These are phyloP conservation scores for Vigna hirtella DNA, from an alignment of 306 rosid genomes.

Conservation along the genomic window DNA sequence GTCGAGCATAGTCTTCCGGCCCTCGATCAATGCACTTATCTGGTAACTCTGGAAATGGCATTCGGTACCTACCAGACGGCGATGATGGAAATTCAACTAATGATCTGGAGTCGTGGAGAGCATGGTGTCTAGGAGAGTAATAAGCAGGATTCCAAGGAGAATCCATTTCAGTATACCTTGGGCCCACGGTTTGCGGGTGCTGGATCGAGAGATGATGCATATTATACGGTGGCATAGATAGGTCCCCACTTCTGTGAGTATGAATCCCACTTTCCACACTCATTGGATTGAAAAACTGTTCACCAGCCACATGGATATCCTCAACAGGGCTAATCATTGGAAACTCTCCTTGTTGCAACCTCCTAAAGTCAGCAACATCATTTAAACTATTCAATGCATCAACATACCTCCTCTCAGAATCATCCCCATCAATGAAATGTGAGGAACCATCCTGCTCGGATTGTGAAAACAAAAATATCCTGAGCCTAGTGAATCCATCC, in stretches of 20 bases:
- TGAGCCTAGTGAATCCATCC: constrained; percentile 92
- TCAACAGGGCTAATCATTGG: constrained; percentile 61
- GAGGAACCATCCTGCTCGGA: constrained; percentile 77
- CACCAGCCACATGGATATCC: constrained; percentile 64
- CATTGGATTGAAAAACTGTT: constrained; percentile 68
- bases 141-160: constrained; percentile 87
- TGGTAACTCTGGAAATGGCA: constrained; percentile 67
- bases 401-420: constrained; percentile 92
- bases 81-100: constrained; percentile 82
- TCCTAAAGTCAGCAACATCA: constrained; percentile 79
- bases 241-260: constrained; percentile 77
- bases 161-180: constrained; percentile 83
- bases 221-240: constrained; percentile 60
- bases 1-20: constrained; percentile 80
- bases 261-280: constrained; percentile 72
- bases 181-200: constrained; percentile 70
- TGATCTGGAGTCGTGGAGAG: constrained; percentile 69
- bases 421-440: constrained; percentile 83
- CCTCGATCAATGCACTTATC: constrained; percentile 76
- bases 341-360: constrained; percentile 65
- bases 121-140: constrained; percentile 90
- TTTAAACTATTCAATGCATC: constrained; percentile 90
- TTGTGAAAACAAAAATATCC: constrained; percentile 86
- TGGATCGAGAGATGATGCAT: constrained; percentile 69
- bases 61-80: constrained; percentile 75